Percentiles rank a stretch among this genome's conserved stretches.
phyloP scores from a whole-genome alignment of 345 rosid species.

The Salix suchowensis region DNA sequence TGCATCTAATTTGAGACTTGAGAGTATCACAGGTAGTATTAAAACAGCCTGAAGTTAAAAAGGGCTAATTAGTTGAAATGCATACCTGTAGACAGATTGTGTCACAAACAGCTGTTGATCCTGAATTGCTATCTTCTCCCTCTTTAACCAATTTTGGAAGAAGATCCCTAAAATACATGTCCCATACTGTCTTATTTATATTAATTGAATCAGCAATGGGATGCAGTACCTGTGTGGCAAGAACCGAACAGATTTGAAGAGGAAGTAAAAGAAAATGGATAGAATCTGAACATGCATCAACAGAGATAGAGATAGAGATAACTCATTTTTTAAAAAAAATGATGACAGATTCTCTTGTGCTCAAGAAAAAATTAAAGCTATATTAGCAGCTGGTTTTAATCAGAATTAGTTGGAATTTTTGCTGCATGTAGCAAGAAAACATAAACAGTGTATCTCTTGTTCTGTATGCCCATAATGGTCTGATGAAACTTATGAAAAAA shows the following conservation, averaged over 20 bases:
- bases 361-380: not conserved
- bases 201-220: conserved; percentile 66
- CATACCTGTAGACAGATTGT: conserved; percentile 77
- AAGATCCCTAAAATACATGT: conserved; percentile 77
- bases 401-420: not conserved
- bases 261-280: not conserved
- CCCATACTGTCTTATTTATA: conserved; percentile 71
- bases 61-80: not conserved
- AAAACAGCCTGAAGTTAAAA: not conserved
- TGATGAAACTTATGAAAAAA: not conserved
- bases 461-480: not conserved
- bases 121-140: conserved; percentile 90
- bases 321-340: not conserved
- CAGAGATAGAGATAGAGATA: not conserved
- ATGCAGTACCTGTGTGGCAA: conserved; percentile 59
- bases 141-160: conserved; percentile 67
- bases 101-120: conserved; percentile 93
- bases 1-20: not conserved
- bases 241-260: not conserved
- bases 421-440: not conserved
- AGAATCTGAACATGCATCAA: not conserved
- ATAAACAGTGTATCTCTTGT: not conserved
- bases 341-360: not conserved
- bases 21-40: not conserved
- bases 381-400: not conserved